A percentile compares a stretch with the other conserved stretches of the same genome.
Evolutionary conservation across 208 protist genomes (phyloP).

Genomic region (Angomonas ambiguus): DNA sequence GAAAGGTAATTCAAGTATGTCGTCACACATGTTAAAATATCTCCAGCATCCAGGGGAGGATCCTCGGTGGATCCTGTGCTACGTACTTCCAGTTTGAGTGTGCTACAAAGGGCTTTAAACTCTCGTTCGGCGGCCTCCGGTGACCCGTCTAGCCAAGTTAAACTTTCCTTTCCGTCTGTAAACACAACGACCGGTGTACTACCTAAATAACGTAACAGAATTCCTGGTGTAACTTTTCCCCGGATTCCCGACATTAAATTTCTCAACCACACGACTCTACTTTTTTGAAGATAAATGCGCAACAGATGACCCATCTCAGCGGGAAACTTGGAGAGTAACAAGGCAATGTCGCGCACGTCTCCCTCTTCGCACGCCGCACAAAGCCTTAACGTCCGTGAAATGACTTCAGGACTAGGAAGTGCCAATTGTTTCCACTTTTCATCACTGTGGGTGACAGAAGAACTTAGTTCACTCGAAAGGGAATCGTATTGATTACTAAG

Average conservation of each 20-base stretch:
- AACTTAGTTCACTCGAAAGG: conserved; percentile 77
- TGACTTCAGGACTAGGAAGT: neutral
- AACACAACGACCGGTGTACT: conserved; percentile 16
- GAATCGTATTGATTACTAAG: conserved; percentile 79
- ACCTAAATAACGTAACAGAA: conserved; percentile 61
- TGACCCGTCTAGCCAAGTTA: conserved; percentile 69
- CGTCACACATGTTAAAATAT: no score
- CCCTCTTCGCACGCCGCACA: conserved; percentile 70
- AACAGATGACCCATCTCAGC: conserved; percentile 61
- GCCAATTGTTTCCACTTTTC: conserved; percentile 15
- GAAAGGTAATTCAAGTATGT: conserved; percentile 57
- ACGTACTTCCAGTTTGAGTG: conserved; percentile 63
- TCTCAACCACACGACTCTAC: conserved; percentile 70
- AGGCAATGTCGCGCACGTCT: conserved; percentile 43
- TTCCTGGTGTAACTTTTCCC: conserved; percentile 46
- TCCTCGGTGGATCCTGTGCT: no score
- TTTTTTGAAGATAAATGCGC: conserved; percentile 68
- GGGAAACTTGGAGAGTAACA: conserved; percentile 37
- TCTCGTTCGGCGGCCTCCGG: conserved; percentile 27
- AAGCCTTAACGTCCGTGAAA: conserved; percentile 45
- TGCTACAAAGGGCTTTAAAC: conserved; percentile 49
- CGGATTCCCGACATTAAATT: conserved; percentile 46
- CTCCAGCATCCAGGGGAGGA: no score
- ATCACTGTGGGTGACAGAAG: conserved; percentile 47
- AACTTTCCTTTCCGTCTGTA: neutral